These are phyloP conservation scores for Solanum paucissectum DNA, from an alignment of 257 asterid species.

Conservation along the genomic window DNA sequence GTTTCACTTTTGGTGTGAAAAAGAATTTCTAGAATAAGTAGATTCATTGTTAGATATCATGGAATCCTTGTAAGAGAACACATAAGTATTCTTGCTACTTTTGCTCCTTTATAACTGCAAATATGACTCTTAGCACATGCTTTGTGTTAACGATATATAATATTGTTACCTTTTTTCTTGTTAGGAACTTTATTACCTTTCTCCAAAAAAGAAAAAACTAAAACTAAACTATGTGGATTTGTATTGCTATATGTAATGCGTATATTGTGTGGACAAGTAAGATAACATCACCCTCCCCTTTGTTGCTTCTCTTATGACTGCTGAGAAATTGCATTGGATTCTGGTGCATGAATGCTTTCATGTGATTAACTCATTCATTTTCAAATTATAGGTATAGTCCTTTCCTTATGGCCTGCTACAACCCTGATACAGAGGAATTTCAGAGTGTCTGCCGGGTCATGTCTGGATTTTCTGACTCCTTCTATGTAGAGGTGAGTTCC, in stretches of 20 bases:
- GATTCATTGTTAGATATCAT: neutral
- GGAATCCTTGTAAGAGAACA: neutral
- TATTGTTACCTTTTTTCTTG: neutral
- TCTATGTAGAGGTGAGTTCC: conserved; percentile 52
- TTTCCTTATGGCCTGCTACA: conserved; percentile 81
- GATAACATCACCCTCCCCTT: neutral
- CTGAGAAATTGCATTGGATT: neutral
- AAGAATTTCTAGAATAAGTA: neutral
- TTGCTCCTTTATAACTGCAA: neutral
- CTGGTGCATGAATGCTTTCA: neutral
- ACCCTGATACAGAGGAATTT: conserved; percentile 75
- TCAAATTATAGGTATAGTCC: conserved; percentile 69
- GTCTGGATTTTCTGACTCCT: conserved; percentile 90
- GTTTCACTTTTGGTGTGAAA: neutral
- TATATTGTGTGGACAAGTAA: neutral
- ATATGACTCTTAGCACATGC: neutral
- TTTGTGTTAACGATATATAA: neutral
- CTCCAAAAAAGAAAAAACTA: neutral
- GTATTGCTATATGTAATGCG: neutral
- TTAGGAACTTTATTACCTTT: neutral
- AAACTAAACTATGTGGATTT: neutral
- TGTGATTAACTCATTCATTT: neutral
- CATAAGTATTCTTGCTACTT: neutral
- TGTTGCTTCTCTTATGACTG: neutral
- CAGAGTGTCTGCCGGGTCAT: conserved; percentile 91